Evolutionary conservation across 2,329 filamentous ascomycete species (phyloP).

Genomic region (Phoma sp.): DNA sequence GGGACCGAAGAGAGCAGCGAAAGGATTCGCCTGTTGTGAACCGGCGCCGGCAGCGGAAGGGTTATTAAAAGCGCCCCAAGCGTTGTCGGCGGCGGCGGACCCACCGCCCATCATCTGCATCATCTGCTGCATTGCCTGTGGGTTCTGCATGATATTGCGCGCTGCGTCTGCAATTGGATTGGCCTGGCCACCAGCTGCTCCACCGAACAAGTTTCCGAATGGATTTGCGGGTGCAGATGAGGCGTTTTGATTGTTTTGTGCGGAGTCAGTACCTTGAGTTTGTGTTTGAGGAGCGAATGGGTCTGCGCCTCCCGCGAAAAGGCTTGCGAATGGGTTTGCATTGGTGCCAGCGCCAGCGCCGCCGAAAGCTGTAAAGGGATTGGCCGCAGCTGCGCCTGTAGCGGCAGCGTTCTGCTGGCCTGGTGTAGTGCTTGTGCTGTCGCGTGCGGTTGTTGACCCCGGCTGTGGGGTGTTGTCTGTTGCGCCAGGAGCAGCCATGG

Average conservation of each 20-base stretch:
- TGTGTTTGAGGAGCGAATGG: slow-evolving; percentile 43
- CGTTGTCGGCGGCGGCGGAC: slow-evolving; percentile 46
- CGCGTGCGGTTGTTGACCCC: slow-evolving; percentile 45
- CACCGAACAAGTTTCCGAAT: slow-evolving; percentile 61
- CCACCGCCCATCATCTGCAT: slow-evolving; percentile 62
- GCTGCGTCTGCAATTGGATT: slow-evolving; percentile 59
- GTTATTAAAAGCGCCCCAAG: slow-evolving; percentile 55
- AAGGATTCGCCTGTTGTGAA: slow-evolving; percentile 42
- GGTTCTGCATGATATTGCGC: slow-evolving; percentile 61
- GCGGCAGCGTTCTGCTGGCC: slow-evolving; percentile 43
- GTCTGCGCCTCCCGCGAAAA: slow-evolving; percentile 55
- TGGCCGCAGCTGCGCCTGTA: slow-evolving; percentile 42
- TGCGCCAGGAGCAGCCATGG: slow-evolving; percentile 84
- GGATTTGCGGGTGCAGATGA: slow-evolving; percentile 38
- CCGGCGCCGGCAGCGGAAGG: slow-evolving; percentile 43
- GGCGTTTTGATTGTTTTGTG: slow-evolving; percentile 28
- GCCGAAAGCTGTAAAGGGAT: slow-evolving; percentile 56
- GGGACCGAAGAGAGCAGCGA: slow-evolving; percentile 54
- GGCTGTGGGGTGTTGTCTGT: slow-evolving; percentile 78
- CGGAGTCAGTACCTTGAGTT: slow-evolving; percentile 25
- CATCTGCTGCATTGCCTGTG: slow-evolving; percentile 60
- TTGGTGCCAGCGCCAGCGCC: slow-evolving; percentile 36
- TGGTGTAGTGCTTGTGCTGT: background rate
- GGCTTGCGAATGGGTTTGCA: slow-evolving; percentile 66
- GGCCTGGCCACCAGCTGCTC: slow-evolving; percentile 39